Evolutionary conservation across 2,329 filamentous ascomycete species (phyloP).

Genomic region (Ambrosiella beaveri): DNA sequence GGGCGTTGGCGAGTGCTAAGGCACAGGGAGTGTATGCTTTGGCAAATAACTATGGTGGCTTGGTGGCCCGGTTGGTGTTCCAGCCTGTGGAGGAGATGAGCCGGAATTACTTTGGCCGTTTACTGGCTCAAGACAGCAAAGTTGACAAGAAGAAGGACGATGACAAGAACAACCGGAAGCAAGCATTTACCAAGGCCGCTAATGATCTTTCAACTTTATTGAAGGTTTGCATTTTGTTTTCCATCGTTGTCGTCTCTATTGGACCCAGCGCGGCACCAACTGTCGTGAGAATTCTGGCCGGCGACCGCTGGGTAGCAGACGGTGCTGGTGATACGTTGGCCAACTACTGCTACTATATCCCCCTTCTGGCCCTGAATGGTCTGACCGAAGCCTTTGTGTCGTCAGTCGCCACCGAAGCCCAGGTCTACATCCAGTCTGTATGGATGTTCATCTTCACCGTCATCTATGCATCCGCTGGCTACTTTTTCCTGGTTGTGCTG

Average conservation of each 20-base stretch:
- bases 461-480: slow-evolving; percentile 59
- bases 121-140: slow-evolving; percentile 34
- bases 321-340: slow-evolving; percentile 59
- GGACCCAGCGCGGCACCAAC: slow-evolving; percentile 61
- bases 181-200: slow-evolving; percentile 25
- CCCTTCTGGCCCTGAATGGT: slow-evolving; percentile 79
- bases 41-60: slow-evolving; percentile 83
- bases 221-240: slow-evolving; percentile 56
- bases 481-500: slow-evolving; percentile 52
- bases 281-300: slow-evolving; percentile 58
- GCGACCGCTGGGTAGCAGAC: slow-evolving; percentile 54
- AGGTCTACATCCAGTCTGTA: slow-evolving; percentile 60
- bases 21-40: slow-evolving; percentile 86
- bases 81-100: slow-evolving; percentile 92
- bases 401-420: slow-evolving; percentile 56
- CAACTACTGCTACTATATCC: slow-evolving; percentile 82
- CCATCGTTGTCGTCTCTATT: slow-evolving; percentile 47
- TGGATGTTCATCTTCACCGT: slow-evolving; percentile 76
- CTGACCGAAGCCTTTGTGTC: slow-evolving; percentile 85
- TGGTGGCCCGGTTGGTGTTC: slow-evolving; percentile 75
- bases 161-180: slow-evolving; percentile 15
- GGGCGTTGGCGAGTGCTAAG: slow-evolving; percentile 54
- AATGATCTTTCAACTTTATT: slow-evolving; percentile 47
- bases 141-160: slow-evolving; percentile 15
- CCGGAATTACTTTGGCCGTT: slow-evolving; percentile 71